Percentiles rank a stretch among this genome's conserved stretches.
Conservation (phyloP, 2,329 filamentous ascomycete species). For the Onygenales sp. region DNA sequence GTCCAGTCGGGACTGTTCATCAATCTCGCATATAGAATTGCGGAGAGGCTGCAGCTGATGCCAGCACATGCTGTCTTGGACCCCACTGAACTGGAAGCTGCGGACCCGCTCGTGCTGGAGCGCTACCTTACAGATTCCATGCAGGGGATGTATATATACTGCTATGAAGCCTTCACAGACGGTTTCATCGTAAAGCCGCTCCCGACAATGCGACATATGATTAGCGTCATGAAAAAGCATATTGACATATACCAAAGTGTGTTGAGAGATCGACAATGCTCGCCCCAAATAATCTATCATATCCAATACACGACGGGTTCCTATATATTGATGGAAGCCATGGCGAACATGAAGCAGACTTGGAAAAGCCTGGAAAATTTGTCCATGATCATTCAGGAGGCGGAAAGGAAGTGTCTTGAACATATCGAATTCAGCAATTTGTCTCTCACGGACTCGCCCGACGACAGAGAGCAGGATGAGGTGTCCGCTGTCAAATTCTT, state of each 20-base stretch:
- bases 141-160: constrained; percentile 6
- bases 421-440: constrained; percentile 4
- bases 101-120: constrained; percentile 4
- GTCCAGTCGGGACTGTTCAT: constrained; percentile 11
- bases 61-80: constrained; percentile 3
- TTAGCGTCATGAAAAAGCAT: constrained; percentile 4
- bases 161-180: constrained; percentile 6
- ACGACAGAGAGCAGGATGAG: constrained; percentile 1
- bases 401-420: constrained; percentile 8
- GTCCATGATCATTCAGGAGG: constrained; percentile 5
- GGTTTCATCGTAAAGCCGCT: constrained; percentile 7
- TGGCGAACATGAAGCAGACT: constrained; percentile 7
- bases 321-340: constrained; percentile 8
- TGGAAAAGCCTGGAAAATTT: constrained; percentile 4
- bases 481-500: constrained; percentile 2
- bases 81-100: background rate
- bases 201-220: constrained; percentile 3
- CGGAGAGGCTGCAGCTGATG: constrained; percentile 5
- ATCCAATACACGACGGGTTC: constrained; percentile 7
- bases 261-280: constrained; percentile 6
- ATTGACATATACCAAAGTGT: constrained; percentile 8
- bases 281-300: constrained; percentile 10
- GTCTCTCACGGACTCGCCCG: background rate
- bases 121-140: constrained; percentile 5
- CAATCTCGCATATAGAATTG: constrained; percentile 8